Conservation (phyloP, 208 protist species). For the Leishmania mexicana region DNA sequence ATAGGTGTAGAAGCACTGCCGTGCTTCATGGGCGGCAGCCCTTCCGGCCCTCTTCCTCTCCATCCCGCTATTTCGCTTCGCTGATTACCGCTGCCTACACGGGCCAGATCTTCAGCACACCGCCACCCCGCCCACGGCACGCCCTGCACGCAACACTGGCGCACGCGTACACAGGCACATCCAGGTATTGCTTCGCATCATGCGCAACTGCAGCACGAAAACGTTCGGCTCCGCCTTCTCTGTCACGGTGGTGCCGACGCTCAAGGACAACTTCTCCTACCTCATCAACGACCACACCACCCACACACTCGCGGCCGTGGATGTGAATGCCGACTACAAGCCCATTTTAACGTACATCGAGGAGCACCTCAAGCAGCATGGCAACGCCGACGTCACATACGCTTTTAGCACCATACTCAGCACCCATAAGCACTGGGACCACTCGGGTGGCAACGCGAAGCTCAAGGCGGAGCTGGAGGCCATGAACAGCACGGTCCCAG, state of each 20-base stretch:
- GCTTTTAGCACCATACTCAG: conserved; percentile 70
- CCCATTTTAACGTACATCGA: conserved; percentile 62
- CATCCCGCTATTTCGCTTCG: neutral
- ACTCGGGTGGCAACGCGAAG: conserved; percentile 86
- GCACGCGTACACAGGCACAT: neutral
- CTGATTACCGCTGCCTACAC: neutral
- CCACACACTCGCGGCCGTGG: conserved; percentile 72
- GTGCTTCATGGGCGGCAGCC: neutral
- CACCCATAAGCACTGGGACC: conserved; percentile 96
- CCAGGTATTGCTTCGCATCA: neutral
- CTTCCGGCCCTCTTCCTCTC: neutral
- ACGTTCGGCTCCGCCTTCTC: conserved; percentile 69
- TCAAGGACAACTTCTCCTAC: conserved; percentile 94
- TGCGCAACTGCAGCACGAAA: conserved; percentile 46
- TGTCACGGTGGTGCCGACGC: conserved; percentile 79
- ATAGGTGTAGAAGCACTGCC: neutral
- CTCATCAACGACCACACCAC: conserved; percentile 79
- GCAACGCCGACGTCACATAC: neutral
- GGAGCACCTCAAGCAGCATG: conserved; percentile 21
- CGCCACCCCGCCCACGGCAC: neutral
- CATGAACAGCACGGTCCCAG: conserved; percentile 5
- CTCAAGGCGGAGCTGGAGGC: conserved; percentile 39
- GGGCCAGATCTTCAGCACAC: neutral
- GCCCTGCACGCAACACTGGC: neutral
- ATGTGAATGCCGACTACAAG: conserved; percentile 78